Evolutionary conservation across 1,139 yeast genomes (phyloP), one percentile per base, ranked within the genome.

Genomic region (Meyerozyma athensensis): DNA sequence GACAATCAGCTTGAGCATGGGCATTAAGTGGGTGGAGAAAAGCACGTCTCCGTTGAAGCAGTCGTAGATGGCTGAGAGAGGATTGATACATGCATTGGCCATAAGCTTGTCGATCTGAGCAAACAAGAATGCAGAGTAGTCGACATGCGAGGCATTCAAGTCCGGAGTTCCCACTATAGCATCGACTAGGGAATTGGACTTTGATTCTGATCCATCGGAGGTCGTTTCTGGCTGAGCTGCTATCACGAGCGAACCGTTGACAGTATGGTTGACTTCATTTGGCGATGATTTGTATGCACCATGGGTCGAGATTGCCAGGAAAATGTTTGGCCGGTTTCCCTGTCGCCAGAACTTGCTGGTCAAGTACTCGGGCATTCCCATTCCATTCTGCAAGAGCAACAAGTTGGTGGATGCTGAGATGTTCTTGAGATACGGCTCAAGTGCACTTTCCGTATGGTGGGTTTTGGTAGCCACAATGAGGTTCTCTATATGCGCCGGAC

Each of bases 281-380:
- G 73, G 68, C 4, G 65, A 54, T 0, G 59, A 47, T 39, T 67
- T 62, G 48, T 69, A 71, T 18, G 84, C 87, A 3, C 97, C 97
- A 58, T 90, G 97, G 2, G 87, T 75, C 28, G 82, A 81, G 12
- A 90, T 79, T 34, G 90, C 96, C 52, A 80, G 83, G 51, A 69
- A 77, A 7, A 90, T 53, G 13, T 62, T 64, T 13, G 95, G 96
- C 39, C 79, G 54, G 2, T 51, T 37, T 0, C 41, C 41, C 1
- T 49, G 43, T 2, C 78, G 77, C 83, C 94, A 87, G n/a, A 79
- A 65, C 7, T 56, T 48, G 1, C 64, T 59, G 12, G 68, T 65
- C 26, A 87, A 54, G 33, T 68, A 66, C 12, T 81, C 83, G 4
- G 75, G 63, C 33, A 78, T 68, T 1, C 95, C 95, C 70, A 80